Base-by-base conservation (phyloP, 106 monocot genomes). In the Amphibolis antarctica region DNA sequence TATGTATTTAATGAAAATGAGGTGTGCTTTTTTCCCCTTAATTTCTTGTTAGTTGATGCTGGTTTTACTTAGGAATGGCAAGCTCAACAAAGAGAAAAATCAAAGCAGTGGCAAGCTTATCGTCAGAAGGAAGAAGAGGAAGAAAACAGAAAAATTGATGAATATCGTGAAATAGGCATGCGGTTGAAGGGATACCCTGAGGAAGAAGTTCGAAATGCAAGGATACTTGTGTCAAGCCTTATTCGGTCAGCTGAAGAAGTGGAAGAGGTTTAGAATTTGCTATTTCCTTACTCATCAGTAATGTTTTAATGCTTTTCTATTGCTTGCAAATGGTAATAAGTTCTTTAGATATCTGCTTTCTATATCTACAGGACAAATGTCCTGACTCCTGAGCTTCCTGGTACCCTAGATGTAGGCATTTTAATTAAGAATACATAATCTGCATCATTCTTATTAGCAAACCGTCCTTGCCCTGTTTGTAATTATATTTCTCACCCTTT, bases 151-250 rank as follows among this genome's bases (percentile, higher is more conserved):
- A 90, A 76, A 69, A 66, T 42, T 20, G 58, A 78, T 56, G 96
- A 96, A 26, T 96, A 96, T 75, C 75, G 80, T 53, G 96, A 96
- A 71, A 82, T 96, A 62, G 96, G 96, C 26, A 72, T 74, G 78
- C 79, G 96, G 44, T 70, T 96, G 18, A 96, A 90, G 72, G 90
- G 74, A 43, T 96, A 90, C 72, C 80, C 90, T 54, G 78, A 90
- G 49, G 90, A 96, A 74, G 86, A 96, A 77, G 78, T 87, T 76
- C 67, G 80, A 9, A 79, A 87, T 67, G 96, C 96, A 56, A 84
- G 78, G 64, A 80, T 74, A 62, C 59, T 96, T 53, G 96, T 96
- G 44, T 89, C 96, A 62, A 80, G 78, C 75, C 90, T 96, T 60
- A 87, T 96, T 36, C 74, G 62, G 69, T 46, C 96, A 61, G 90